These are phyloP conservation scores for Peziza echinospora DNA, from an alignment of 495 filamentous ascomycete genomes.

Conservation along the genomic window DNA sequence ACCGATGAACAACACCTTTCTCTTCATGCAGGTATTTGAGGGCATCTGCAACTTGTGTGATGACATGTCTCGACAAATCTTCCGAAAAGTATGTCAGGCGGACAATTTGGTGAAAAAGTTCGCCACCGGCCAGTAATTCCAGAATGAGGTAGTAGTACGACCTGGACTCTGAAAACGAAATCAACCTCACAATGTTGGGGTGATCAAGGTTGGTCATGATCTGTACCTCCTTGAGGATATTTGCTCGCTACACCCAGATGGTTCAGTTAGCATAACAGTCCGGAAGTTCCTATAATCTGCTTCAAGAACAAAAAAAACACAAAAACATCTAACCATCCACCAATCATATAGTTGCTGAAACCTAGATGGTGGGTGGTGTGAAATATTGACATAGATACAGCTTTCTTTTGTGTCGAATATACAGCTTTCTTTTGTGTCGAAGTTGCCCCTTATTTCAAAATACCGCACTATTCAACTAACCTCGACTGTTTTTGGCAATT, in stretches of 20 bases:
- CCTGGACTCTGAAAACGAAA: conserved; percentile 79
- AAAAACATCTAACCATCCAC: not conserved
- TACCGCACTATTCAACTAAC: conserved; percentile 51
- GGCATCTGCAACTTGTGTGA: conserved; percentile 76
- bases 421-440: no score
- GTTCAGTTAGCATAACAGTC: conserved; percentile 20
- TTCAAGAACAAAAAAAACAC: not conserved
- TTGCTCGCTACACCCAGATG: conserved; percentile 59
- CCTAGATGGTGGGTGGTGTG: no score
- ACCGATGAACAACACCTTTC: conserved; percentile 92
- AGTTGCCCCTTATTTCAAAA: no score
- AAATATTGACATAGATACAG: no score
- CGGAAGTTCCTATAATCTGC: not conserved
- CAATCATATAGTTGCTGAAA: not conserved
- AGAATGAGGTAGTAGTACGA: conserved; percentile 97
- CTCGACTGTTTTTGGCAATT: conserved; percentile 83
- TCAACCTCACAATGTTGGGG: conserved; percentile 77
- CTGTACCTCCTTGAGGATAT: conserved; percentile 94
- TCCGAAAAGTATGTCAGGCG: conserved; percentile 97
- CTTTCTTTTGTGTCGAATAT: no score
- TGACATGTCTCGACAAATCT: conserved; percentile 82
- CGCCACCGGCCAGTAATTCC: conserved; percentile 85
- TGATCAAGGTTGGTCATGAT: conserved; percentile 96
- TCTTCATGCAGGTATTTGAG: conserved; percentile 89
- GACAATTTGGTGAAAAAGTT: conserved; percentile 96